Percentiles rank a stretch among this genome's conserved stretches.
phyloP scores from a whole-genome alignment of 75 land plant species.

The Pinus taeda region DNA sequence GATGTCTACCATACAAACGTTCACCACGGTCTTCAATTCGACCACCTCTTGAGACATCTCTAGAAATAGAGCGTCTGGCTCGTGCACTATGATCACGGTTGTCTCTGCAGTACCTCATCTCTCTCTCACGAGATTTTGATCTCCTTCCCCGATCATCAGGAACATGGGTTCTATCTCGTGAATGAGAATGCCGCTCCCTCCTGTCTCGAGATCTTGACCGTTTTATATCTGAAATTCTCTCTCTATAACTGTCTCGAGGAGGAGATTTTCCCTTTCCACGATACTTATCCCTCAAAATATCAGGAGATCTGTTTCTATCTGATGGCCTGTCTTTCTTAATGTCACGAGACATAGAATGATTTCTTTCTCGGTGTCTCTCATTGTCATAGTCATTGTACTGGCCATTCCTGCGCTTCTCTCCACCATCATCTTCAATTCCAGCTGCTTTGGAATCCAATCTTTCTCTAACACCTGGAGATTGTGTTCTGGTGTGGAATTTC shows the following conservation, averaged over 20 bases:
- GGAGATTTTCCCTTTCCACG: conserved; percentile 8
- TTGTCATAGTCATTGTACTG: neutral
- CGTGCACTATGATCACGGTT: conserved; percentile 6
- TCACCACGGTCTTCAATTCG: neutral
- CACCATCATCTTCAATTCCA: neutral
- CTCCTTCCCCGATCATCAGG: conserved; percentile 4
- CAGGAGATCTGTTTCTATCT: conserved; percentile 7
- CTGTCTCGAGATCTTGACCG: conserved; percentile 3
- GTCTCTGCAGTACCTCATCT: conserved; percentile 7
- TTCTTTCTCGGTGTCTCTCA: conserved; percentile 13
- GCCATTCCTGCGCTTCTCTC: neutral
- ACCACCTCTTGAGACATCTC: conserved; percentile 1
- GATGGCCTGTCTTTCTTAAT: conserved; percentile 8
- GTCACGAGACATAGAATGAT: neutral
- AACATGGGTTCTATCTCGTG: neutral
- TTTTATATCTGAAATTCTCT: neutral
- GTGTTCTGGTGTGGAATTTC: neutral
- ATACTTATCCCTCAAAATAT: conserved; percentile 7
- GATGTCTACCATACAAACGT: neutral
- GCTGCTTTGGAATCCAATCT: neutral
- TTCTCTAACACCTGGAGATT: neutral
- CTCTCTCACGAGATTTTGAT: conserved; percentile 14
- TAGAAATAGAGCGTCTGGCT: conserved; percentile 1
- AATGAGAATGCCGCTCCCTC: conserved; percentile 4
- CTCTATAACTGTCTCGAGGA: conserved; percentile 6